phyloP scores from a whole-genome alignment of 495 filamentous ascomycete genomes.

The Penicillium mononematosum region DNA sequence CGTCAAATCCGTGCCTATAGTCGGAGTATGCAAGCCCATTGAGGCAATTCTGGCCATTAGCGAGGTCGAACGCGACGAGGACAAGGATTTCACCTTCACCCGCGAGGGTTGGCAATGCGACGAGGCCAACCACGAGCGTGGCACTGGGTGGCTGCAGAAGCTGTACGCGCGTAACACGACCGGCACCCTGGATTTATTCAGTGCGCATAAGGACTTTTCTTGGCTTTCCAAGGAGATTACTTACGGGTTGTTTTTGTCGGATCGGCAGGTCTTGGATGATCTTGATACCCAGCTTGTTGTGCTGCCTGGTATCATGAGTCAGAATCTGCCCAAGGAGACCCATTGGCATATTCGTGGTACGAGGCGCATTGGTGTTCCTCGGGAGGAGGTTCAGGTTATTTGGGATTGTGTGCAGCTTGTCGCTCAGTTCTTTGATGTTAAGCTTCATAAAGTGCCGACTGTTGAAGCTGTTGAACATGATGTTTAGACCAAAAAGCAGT shows the following conservation, averaged over 20 bases:
- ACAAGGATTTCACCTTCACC: constrained; percentile 52
- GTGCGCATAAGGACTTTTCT: constrained; percentile 51
- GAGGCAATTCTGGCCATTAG: constrained; percentile 49
- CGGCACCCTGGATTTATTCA: constrained; percentile 41
- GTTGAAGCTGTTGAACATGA: constrained; percentile 49
- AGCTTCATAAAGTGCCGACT: constrained; percentile 46
- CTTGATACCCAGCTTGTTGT: constrained; percentile 57
- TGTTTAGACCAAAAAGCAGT: constrained; percentile 21
- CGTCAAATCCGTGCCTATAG: constrained; percentile 49
- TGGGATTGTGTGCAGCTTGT: constrained; percentile 42
- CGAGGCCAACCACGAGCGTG: constrained; percentile 45
- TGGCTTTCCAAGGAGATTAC: constrained; percentile 47
- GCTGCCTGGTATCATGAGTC: constrained; percentile 57
- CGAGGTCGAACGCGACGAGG: constrained; percentile 48
- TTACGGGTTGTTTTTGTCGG: constrained; percentile 58
- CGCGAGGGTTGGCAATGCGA: constrained; percentile 44
- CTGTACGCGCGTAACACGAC: constrained; percentile 39
- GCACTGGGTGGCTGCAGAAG: constrained; percentile 47
- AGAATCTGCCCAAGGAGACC: constrained; percentile 52
- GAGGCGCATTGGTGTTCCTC: constrained; percentile 49
- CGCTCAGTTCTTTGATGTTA: constrained; percentile 36
- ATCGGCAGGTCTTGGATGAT: constrained; percentile 51
- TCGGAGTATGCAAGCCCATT: constrained; percentile 55
- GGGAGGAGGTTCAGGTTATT: constrained; percentile 49
- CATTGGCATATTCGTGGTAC: constrained; percentile 59